A percentile compares a stretch with the other conserved stretches of the same genome.
Evolutionary conservation across 2,329 filamentous ascomycete species (phyloP).

Genomic region (Fusarium neocosmosporiellum): DNA sequence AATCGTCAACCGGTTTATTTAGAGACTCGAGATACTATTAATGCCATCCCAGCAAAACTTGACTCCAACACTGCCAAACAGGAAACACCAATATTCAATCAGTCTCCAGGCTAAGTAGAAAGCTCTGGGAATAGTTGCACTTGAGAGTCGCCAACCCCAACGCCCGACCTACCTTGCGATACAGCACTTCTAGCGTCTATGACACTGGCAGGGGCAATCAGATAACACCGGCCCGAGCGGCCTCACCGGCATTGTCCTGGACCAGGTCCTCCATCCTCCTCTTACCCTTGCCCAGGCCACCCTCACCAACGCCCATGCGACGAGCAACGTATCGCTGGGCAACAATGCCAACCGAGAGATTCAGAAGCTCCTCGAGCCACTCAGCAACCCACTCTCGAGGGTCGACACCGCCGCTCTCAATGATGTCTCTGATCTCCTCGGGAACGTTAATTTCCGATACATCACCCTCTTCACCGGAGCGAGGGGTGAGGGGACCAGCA

Average conservation of each 20-base stretch:
- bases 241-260: slow-evolving; percentile 68
- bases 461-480: slow-evolving; percentile 61
- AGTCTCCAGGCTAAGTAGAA: slow-evolving; percentile 15
- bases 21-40: background rate
- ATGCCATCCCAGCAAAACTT: slow-evolving; percentile 17
- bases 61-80: slow-evolving; percentile 17
- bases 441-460: slow-evolving; percentile 63
- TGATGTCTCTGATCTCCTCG: slow-evolving; percentile 87
- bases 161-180: slow-evolving; percentile 37
- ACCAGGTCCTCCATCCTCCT: slow-evolving; percentile 68
- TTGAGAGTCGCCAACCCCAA: slow-evolving; percentile 34
- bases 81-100: slow-evolving; percentile 32
- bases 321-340: slow-evolving; percentile 95
- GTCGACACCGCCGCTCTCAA: slow-evolving; percentile 81
- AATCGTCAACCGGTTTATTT: slow-evolving; percentile 2
- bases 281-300: slow-evolving; percentile 70
- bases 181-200: slow-evolving; percentile 18
- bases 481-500: slow-evolving; percentile 66
- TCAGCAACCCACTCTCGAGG: slow-evolving; percentile 97
- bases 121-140: slow-evolving; percentile 32
- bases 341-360: slow-evolving; percentile 82
- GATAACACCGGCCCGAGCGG: slow-evolving; percentile 67
- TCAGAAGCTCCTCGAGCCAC: slow-evolving; percentile 92
- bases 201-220: slow-evolving; percentile 40
- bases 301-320: slow-evolving; percentile 95